Conservation (phyloP, 2,329 filamentous ascomycete species). For the Monosporascus sp. region DNA sequence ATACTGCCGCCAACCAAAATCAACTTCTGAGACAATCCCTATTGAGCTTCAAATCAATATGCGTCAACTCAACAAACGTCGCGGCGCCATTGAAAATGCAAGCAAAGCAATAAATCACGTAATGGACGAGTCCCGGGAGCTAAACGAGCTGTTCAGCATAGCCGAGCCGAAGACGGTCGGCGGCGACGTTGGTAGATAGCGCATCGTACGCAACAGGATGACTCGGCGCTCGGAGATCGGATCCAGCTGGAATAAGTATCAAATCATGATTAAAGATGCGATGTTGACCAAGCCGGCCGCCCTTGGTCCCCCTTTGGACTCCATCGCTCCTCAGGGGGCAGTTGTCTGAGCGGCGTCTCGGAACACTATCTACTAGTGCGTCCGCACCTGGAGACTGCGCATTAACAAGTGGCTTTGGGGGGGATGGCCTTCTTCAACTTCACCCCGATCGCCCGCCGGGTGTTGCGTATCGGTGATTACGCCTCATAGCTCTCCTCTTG, state of each 20-base stretch:
- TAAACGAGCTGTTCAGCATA: slow-evolving; percentile 66
- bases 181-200: slow-evolving; percentile 55
- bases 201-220: slow-evolving; percentile 45
- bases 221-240: slow-evolving; percentile 25
- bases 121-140: slow-evolving; percentile 58
- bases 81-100: too few species aligned
- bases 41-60: too few species aligned
- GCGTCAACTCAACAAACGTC: too few species aligned
- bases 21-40: too few species aligned
- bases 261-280: slow-evolving; percentile 35
- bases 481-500: too few species aligned
- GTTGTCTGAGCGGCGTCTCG: slow-evolving; percentile 36
- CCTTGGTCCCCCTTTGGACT: slow-evolving; percentile 2
- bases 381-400: slow-evolving; percentile 56
- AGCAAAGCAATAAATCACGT: not conserved
- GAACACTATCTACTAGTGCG: slow-evolving; percentile 59
- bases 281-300: slow-evolving; percentile 12
- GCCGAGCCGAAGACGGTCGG: slow-evolving; percentile 61
- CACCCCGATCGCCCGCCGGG: too few species aligned
- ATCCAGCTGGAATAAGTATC: slow-evolving; percentile 33
- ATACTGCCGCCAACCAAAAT: too few species aligned
- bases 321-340: not conserved
- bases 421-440: too few species aligned
- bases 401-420: slow-evolving; percentile 38
- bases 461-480: too few species aligned